These are phyloP conservation scores for Pinus albicaulis DNA, from an alignment of 75 land plant genomes.

Conservation along the genomic window DNA sequence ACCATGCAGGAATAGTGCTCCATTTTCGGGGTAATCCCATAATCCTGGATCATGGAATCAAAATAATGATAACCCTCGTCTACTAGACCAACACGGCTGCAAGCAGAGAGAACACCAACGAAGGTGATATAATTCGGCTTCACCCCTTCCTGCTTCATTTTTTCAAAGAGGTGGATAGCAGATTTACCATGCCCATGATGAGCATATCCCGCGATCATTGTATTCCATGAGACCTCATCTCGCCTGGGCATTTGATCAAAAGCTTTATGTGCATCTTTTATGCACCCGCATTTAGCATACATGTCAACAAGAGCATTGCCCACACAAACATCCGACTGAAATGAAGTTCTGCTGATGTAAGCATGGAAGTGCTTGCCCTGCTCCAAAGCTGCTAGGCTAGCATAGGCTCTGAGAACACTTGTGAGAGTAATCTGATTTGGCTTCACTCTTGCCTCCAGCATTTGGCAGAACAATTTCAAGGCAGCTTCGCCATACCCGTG, in stretches of 20 bases:
- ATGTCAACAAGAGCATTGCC: constrained; percentile 56
- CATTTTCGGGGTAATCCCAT: constrained; percentile 22
- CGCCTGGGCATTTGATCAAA: constrained; percentile 18
- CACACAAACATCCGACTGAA: constrained; percentile 28
- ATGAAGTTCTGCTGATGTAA: constrained; percentile 19
- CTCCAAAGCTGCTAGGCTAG: constrained; percentile 31
- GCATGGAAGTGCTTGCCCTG: constrained; percentile 50
- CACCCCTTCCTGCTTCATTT: constrained; percentile 33
- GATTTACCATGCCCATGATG: constrained; percentile 35
- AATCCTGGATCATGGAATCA: constrained; percentile 26
- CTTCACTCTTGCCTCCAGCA: constrained; percentile 24
- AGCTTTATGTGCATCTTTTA: constrained; percentile 31
- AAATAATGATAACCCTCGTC: constrained; percentile 47
- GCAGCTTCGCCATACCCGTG: neutral
- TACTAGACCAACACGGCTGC: constrained; percentile 52
- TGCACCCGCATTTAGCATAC: constrained; percentile 61
- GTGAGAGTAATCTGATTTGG: constrained; percentile 49
- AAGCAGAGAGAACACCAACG: constrained; percentile 49
- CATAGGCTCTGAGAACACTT: constrained; percentile 31
- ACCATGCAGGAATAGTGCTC: constrained; percentile 68
- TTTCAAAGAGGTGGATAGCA: constrained; percentile 33
- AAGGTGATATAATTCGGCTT: constrained; percentile 59
- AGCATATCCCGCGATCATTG: constrained; percentile 42
- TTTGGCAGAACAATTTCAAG: constrained; percentile 32
- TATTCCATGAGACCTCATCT: constrained; percentile 46